Percentiles rank a stretch among this genome's conserved stretches.
These are phyloP conservation scores for Tetrahymena elliotti DNA, from an alignment of 73 alveolate genomes.

Conservation along the genomic window DNA sequence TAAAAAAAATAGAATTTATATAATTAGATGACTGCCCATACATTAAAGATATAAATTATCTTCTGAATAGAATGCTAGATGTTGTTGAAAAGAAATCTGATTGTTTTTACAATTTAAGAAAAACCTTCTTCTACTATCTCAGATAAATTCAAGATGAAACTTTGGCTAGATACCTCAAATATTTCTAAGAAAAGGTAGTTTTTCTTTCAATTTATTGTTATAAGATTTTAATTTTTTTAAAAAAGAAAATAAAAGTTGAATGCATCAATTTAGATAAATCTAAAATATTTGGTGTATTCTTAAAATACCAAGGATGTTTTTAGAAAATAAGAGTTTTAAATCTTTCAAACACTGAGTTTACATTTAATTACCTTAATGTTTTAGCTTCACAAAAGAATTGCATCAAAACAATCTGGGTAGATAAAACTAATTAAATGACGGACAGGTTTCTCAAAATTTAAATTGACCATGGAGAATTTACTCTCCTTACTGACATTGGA, in stretches of 20 bases:
- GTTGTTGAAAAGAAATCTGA: background rate
- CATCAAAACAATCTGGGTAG: background rate
- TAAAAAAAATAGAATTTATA: background rate
- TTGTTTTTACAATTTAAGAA: too few species aligned
- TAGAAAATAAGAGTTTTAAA: background rate
- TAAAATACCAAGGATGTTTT: background rate
- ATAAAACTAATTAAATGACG: background rate
- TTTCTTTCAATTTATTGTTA: too few species aligned
- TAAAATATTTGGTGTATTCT: background rate
- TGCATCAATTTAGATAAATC: background rate
- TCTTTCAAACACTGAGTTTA: background rate
- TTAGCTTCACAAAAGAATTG: background rate
- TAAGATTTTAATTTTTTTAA: too few species aligned
- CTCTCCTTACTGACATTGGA: background rate
- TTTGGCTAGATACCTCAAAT: background rate
- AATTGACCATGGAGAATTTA: background rate
- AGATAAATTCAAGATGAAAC: background rate
- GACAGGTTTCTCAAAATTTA: background rate
- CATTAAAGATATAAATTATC: background rate
- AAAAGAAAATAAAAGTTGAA: background rate
- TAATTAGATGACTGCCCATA: background rate
- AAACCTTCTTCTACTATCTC: too few species aligned
- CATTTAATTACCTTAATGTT: background rate
- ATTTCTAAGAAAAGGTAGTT: background rate
- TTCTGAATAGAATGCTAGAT: background rate